Conservation (phyloP, 2,329 filamentous ascomycete species). For the Colletotrichum cuscutae region DNA sequence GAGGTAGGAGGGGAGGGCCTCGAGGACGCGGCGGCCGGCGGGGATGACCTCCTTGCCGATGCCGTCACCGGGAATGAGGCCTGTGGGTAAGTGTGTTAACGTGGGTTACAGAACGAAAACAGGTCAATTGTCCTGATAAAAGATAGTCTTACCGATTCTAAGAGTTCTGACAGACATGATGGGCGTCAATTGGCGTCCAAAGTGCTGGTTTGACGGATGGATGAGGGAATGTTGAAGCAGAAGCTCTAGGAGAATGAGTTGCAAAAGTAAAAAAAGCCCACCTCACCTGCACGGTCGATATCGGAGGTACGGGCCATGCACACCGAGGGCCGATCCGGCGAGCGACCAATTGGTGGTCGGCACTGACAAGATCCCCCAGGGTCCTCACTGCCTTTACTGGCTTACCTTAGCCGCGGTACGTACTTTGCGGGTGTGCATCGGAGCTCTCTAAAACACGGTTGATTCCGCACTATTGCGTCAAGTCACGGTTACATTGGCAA, state of each 20-base stretch:
- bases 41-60: slow-evolving; percentile 99
- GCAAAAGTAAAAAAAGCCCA: slow-evolving; percentile 21
- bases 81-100: slow-evolving; percentile 54
- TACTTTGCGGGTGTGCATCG: neutral
- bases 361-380: neutral
- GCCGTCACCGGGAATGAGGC: slow-evolving; percentile 96
- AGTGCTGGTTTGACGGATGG: slow-evolving; percentile 3
- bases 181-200: slow-evolving; percentile 33
- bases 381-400: neutral
- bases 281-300: slow-evolving; percentile 26
- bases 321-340: slow-evolving; percentile 32
- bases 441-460: slow-evolving; percentile 12
- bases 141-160: slow-evolving; percentile 48
- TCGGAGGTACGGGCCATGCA: slow-evolving; percentile 31
- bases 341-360: slow-evolving; percentile 24
- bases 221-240: neutral
- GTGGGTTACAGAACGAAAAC: neutral
- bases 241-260: neutral
- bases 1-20: slow-evolving; percentile 91
- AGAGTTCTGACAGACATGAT: slow-evolving; percentile 54
- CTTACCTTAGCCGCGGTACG: neutral
- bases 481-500: neutral
- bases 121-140: neutral
- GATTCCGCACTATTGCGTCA: slow-evolving; percentile 17
- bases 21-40: slow-evolving; percentile 88